Conservation (phyloP, 441 rosid species). For the Brassica balearica region DNA sequence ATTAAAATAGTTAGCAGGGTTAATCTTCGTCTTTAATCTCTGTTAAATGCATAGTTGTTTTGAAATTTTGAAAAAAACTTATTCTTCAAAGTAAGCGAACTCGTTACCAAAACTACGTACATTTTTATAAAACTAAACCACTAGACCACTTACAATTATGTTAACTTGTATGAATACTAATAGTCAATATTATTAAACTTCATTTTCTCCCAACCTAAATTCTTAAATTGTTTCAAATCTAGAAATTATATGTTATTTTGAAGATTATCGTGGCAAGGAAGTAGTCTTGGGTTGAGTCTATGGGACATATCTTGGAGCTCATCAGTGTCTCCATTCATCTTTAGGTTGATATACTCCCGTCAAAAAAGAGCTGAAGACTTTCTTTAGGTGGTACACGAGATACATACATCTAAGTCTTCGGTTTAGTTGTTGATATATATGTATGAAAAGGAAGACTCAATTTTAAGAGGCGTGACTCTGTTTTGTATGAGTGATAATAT, state of each 20-base stretch:
- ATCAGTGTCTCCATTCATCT: neutral
- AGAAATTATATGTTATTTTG: neutral
- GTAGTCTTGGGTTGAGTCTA: neutral
- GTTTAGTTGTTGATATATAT: neutral
- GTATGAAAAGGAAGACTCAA: neutral
- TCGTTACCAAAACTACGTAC: too few relatives aligned
- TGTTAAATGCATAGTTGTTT: too few relatives aligned
- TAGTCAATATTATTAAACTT: neutral
- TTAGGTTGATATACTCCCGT: neutral
- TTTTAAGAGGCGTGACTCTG: neutral
- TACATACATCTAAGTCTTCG: neutral
- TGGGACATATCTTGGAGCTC: neutral
- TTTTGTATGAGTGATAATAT: neutral
- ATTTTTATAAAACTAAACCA: too few relatives aligned
- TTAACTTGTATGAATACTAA: too few relatives aligned
- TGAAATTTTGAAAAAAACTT: too few relatives aligned
- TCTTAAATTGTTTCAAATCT: neutral
- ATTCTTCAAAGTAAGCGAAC: too few relatives aligned
- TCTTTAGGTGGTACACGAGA: neutral
- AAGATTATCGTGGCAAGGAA: neutral
- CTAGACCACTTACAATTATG: too few relatives aligned
- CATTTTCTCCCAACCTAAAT: neutral
- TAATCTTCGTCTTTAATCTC: too few relatives aligned
- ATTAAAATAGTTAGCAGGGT: too few relatives aligned
- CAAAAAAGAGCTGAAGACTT: neutral